Conservation (phyloP, 495 filamentous ascomycete genomes). For the Neurospora sublineolata region DNA sequence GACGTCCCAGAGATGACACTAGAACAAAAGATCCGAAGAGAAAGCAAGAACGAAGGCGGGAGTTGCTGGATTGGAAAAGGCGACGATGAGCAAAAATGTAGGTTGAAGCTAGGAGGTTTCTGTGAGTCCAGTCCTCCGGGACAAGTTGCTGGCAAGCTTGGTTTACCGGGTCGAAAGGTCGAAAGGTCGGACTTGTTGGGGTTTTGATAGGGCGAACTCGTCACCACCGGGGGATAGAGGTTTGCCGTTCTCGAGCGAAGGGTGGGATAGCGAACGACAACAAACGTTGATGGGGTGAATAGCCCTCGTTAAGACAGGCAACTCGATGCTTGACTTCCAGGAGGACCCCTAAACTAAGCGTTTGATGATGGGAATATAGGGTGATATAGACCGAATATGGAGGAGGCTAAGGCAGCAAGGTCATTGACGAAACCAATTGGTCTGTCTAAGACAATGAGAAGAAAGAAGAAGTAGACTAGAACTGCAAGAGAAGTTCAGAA, state of each 20-base stretch:
- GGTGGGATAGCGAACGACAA: constrained; percentile 13
- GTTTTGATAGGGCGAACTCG: background rate
- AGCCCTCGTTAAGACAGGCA: constrained; percentile 20
- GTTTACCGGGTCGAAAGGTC: background rate
- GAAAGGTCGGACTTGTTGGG: background rate
- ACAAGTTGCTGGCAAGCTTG: background rate
- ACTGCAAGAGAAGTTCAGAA: background rate
- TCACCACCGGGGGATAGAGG: constrained; percentile 9
- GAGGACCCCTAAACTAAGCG: background rate
- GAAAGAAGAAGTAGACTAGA: background rate
- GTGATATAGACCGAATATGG: constrained; percentile 14
- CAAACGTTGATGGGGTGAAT: constrained; percentile 7
- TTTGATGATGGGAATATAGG: constrained; percentile 6
- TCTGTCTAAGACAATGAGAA: constrained; percentile 17
- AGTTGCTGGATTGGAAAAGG: background rate
- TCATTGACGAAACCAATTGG: constrained; percentile 28
- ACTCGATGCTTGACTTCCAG: constrained; percentile 16
- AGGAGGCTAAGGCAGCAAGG: constrained; percentile 29
- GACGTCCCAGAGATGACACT: background rate
- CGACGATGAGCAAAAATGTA: background rate
- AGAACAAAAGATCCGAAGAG: background rate
- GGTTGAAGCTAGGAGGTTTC: background rate
- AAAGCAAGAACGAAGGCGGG: background rate
- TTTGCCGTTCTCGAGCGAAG: constrained; percentile 10
- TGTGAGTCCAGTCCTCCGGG: background rate